Conservation (phyloP, 2,329 filamentous ascomycete species). For the Geosmithia putterillii region DNA sequence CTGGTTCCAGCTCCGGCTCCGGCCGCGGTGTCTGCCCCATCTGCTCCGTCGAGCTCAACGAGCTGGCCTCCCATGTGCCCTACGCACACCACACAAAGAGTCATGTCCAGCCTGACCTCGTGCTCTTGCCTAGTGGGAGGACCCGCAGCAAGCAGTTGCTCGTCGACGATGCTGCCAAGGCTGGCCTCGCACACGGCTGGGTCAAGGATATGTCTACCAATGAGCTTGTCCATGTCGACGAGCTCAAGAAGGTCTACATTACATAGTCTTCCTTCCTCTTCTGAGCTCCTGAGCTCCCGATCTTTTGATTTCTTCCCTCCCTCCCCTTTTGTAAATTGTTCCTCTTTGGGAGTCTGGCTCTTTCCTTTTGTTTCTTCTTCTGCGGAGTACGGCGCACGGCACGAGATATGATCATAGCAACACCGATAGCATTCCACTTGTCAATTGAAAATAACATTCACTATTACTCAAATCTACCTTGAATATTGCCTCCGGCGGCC, state of each 20-base stretch:
- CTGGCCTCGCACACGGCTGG: constrained; percentile 51
- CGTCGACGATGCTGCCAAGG: constrained; percentile 65
- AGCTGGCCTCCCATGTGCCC: constrained; percentile 75
- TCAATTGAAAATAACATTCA: too few species aligned
- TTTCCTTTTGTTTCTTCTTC: neutral
- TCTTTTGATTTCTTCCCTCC: too few species aligned
- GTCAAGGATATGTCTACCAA: constrained; percentile 68
- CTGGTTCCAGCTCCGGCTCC: constrained; percentile 3
- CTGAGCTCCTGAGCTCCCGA: too few species aligned
- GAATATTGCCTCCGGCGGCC: too few species aligned
- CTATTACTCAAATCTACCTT: too few species aligned
- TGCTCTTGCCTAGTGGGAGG: constrained; percentile 76
- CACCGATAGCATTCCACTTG: too few species aligned
- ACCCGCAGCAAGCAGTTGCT: constrained; percentile 72
- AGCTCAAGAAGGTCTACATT: constrained; percentile 83
- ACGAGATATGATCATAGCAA: too few species aligned
- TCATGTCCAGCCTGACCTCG: constrained; percentile 75
- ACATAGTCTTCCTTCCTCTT: constrained; percentile 40
- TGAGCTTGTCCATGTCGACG: constrained; percentile 47
- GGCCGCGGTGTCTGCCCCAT: constrained; percentile 69
- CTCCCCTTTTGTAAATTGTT: too few species aligned
- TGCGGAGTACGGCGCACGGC: too few species aligned
- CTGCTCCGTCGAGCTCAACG: constrained; percentile 89
- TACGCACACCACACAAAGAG: constrained; percentile 95
- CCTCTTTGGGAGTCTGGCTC: too few species aligned